These are phyloP conservation scores for Lactarius hengduanensis DNA, from an alignment of 768 basidiomycete genomes.

Conservation along the genomic window DNA sequence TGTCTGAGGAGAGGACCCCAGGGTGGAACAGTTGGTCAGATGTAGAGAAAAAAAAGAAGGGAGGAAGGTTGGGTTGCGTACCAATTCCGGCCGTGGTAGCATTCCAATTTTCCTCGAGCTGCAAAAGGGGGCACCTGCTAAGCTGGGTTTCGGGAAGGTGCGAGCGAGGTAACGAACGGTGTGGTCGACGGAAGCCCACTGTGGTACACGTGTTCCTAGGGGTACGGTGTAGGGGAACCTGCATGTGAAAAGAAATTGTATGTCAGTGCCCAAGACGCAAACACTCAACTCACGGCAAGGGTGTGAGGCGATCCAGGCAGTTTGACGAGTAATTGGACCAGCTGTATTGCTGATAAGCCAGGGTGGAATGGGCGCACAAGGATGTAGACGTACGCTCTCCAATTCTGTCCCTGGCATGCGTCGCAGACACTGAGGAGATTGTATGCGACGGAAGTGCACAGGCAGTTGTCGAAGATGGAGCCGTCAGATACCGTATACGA, in stretches of 20 bases:
- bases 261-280: neutral
- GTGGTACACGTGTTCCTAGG: neutral
- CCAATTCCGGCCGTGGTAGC: neutral
- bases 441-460: conserved; percentile 17
- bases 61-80: neutral
- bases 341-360: neutral
- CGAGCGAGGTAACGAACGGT: neutral
- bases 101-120: neutral
- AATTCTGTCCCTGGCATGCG: conserved; percentile 1
- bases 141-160: neutral
- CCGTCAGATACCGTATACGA: neutral
- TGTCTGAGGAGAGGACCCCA: neutral
- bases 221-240: conserved; percentile 15
- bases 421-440: conserved; percentile 22
- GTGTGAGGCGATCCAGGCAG: neutral
- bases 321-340: conserved; percentile 4
- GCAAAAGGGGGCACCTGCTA: neutral
- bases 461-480: neutral
- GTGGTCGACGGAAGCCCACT: neutral
- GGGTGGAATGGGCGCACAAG: no score
- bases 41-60: no score
- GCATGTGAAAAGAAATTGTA: no score
- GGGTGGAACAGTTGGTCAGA: neutral
- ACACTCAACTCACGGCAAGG: conserved; percentile 8
- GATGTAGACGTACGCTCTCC: conserved; percentile 7